phyloP scores from a whole-genome alignment of 257 asterid species.

The Marsdenia floribunda region DNA sequence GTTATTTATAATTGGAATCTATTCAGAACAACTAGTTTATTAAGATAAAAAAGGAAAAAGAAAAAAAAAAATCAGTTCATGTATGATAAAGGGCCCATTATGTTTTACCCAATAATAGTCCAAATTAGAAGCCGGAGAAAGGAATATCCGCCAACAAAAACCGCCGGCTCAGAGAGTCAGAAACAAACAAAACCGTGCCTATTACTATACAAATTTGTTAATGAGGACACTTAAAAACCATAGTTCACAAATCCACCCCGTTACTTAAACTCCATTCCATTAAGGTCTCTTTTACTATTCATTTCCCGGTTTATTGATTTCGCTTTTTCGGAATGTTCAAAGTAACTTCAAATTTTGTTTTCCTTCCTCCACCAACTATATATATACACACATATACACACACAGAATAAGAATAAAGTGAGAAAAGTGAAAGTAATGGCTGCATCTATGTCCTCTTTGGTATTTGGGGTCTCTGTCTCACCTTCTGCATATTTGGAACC shows the following conservation, averaged over 20 bases:
- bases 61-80: too few species aligned
- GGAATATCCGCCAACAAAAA: conserved; percentile 6
- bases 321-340: background rate
- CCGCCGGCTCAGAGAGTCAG: background rate
- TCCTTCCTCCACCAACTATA: background rate
- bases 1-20: too few species aligned
- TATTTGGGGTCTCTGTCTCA: conserved; percentile 30
- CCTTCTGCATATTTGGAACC: conserved; percentile 27
- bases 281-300: background rate
- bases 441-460: conserved; percentile 30
- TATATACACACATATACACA: too few species aligned
- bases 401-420: background rate
- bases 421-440: conserved; percentile 38
- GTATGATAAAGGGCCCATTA: too few species aligned
- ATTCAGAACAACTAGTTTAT: too few species aligned
- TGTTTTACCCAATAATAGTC: too few species aligned
- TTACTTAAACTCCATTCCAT: background rate
- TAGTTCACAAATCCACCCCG: background rate
- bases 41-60: too few species aligned
- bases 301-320: background rate
- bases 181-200: conserved; percentile 14
- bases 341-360: conserved; percentile 2
- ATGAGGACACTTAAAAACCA: background rate
- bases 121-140: background rate
- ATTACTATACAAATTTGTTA: background rate